Evolutionary conservation across 2,329 filamentous ascomycete genomes (phyloP).

Genomic region (Colletotrichum tamarilloi): DNA sequence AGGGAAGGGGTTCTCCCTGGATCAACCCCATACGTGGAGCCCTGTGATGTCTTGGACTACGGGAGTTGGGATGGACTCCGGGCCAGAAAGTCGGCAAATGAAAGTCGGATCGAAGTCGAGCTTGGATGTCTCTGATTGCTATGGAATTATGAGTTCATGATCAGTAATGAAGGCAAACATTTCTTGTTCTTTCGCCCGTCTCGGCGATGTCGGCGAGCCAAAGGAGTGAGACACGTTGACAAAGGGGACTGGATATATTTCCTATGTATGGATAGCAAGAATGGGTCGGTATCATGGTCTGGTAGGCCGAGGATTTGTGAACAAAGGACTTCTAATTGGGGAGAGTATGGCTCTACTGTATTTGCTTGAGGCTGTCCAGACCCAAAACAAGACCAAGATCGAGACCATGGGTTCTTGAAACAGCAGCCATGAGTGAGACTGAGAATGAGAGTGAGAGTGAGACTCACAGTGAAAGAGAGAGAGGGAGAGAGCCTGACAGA

Average conservation of each 20-base stretch:
- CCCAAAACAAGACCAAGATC: neutral
- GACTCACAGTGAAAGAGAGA: neutral
- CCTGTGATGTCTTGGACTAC: constrained; percentile 12
- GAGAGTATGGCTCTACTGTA: too few relatives aligned
- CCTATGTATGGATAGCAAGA: neutral
- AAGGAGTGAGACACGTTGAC: neutral
- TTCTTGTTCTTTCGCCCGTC: neutral
- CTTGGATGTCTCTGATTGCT: neutral
- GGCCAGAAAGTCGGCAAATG: constrained; percentile 26
- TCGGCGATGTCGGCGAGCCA: neutral
- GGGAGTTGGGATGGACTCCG: neutral
- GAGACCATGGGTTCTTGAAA: neutral
- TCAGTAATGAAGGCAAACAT: neutral
- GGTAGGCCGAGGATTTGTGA: neutral
- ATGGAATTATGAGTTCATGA: neutral
- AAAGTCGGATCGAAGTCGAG: constrained; percentile 7
- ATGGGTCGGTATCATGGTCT: neutral
- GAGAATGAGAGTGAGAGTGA: neutral
- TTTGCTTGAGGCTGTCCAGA: neutral
- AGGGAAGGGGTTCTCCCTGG: neutral
- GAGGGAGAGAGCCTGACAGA: neutral
- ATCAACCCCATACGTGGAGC: neutral
- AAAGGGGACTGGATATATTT: neutral
- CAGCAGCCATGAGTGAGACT: neutral
- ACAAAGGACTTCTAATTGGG: neutral